Evolutionary conservation across 495 filamentous ascomycete genomes (phyloP).

Genomic region (Thermothielavioides terrestris): DNA sequence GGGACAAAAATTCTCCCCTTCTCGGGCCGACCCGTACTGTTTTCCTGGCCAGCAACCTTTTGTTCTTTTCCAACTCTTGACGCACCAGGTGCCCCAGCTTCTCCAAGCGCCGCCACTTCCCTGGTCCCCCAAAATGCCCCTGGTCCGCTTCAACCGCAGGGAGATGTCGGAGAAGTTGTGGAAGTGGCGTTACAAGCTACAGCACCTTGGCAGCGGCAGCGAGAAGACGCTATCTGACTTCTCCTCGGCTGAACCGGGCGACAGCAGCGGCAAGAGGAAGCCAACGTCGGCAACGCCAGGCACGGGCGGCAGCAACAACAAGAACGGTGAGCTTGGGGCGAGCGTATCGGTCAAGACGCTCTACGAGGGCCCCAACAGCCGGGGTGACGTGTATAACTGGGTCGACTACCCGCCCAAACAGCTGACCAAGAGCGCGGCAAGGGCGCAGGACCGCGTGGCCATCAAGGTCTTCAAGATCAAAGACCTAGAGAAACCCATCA

Average conservation of each 20-base stretch:
- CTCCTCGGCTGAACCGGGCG: slow-evolving; percentile 7
- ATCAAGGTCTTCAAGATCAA: slow-evolving; percentile 36
- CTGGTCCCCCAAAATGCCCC: neutral
- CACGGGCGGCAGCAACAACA: neutral
- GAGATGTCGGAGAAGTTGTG: slow-evolving; percentile 18
- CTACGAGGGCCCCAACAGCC: slow-evolving; percentile 26
- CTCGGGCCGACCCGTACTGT: too few species aligned
- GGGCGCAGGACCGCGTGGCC: slow-evolving; percentile 29
- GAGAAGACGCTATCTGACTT: slow-evolving; percentile 23
- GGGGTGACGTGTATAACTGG: slow-evolving; percentile 23
- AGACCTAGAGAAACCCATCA: slow-evolving; percentile 25
- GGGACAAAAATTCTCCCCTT: too few species aligned
- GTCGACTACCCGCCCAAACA: slow-evolving; percentile 33
- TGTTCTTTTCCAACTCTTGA: too few species aligned
- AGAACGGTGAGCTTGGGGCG: slow-evolving; percentile 14
- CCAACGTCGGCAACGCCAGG: neutral
- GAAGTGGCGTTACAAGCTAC: slow-evolving; percentile 24
- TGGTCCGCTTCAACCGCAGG: neutral
- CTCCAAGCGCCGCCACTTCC: too few species aligned
- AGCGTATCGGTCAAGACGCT: slow-evolving; percentile 19
- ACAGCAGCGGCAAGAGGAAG: neutral
- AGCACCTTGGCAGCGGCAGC: slow-evolving; percentile 12
- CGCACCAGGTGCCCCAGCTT: neutral
- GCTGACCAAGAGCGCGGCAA: slow-evolving; percentile 26
- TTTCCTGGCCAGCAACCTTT: too few species aligned